Base-by-base conservation (phyloP, 2,329 filamentous ascomycete genomes). In the Colletotrichum sp. region DNA sequence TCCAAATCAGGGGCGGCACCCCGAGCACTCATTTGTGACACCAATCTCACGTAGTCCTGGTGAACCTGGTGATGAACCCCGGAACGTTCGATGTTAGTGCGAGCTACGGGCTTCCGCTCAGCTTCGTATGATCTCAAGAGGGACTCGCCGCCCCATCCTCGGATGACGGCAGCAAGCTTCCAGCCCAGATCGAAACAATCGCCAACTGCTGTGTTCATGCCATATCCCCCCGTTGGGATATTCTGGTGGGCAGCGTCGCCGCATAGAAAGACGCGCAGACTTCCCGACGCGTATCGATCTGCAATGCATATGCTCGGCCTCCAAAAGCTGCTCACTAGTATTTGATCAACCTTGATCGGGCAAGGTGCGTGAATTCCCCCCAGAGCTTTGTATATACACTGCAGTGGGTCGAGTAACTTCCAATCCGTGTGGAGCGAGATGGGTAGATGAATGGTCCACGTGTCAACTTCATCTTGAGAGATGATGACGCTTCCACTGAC, bases 241-340 rank as follows among this genome's bases (percentile, higher is more conserved):
- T 83, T 83, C 13, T 82, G 80, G 64, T 85, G 83, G 8, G 83
- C 83, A 18, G 83, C 80, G 67, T 85, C 83, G 26, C 83, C 83
- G 12, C 82, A 78, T 4, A 82, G 68, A 21, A 82, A 79, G 2
- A 86, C 81, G 7, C 86, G 83, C 5, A 85, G 84, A 6, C 80
- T 79, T 12, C 81, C 81, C 24, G 66, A n/a, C 8, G 43, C 39
- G 70, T 84, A 87, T 3, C 48, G 61, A 8, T 73, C 66, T 7
- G 80, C 77, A 4, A 81, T 34, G 7, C 78, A 72, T 30, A 81
- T 80, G 30, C 70, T 80, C 4, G 79, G 80, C 5, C 78, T 69
- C 52, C 74, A 82, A 4, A 39, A 73, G 4, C 77, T 79, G 6
- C 76, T 60, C 2, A 81, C 79, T 2, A 81, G 77, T 5, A 81